Conservation (phyloP, 2,329 filamentous ascomycete species). For the Trichoderma simmonsii region DNA sequence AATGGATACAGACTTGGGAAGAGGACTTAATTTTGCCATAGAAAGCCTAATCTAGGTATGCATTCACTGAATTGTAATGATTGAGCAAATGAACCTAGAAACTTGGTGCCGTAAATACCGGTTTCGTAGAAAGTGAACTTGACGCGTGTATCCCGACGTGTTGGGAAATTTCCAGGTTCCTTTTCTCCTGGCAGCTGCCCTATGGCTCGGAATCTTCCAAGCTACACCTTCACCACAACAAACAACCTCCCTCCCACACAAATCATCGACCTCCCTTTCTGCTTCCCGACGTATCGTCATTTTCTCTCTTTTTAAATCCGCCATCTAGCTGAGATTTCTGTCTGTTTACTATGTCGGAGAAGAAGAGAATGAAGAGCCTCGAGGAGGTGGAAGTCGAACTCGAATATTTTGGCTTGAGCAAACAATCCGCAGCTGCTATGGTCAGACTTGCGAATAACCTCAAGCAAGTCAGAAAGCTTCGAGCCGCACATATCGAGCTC, state of each 20-base stretch:
- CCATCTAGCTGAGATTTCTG: not conserved
- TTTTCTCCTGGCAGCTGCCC: conserved; percentile 1
- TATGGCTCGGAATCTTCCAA: not conserved
- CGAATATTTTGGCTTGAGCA: not conserved
- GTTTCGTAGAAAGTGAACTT: not conserved
- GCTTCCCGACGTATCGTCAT: not conserved
- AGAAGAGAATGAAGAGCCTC: not conserved
- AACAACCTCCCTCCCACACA: not conserved
- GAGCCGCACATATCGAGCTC: not conserved
- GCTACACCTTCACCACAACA: not conserved
- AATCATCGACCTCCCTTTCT: not conserved
- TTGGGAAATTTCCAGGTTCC: not conserved
- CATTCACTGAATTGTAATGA: not conserved
- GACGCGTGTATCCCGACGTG: not conserved
- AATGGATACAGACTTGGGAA: not conserved
- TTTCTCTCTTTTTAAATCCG: not conserved
- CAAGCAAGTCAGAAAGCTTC: not conserved
- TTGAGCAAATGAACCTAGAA: not conserved
- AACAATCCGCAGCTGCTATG: not conserved
- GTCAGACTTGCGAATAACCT: not conserved
- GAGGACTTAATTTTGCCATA: not conserved
- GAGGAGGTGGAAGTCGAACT: not conserved
- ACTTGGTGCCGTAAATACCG: not conserved
- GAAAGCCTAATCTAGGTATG: not conserved
- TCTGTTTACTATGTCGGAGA: not conserved